Base-by-base conservation (phyloP, 306 rosid genomes). In the Malus sylvestris region DNA sequence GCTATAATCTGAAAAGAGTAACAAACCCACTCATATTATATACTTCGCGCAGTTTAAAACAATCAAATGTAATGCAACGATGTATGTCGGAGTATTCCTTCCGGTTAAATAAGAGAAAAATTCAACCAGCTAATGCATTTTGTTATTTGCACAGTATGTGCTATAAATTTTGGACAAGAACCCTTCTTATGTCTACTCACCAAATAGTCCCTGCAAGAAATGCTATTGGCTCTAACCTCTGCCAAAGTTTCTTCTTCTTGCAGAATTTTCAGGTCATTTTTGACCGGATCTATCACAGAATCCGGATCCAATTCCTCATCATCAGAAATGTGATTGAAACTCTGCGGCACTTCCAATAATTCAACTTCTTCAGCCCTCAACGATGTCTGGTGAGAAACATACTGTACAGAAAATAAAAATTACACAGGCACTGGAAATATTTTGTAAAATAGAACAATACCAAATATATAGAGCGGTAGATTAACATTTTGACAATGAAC, bases 1-100 rank as follows among this genome's bases (percentile, higher is more conserved):
- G 86, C 96, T 65, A 95, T 87, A 78, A 95, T 82, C 98, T 95
- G 96, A 84, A 83, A 58, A 79, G 79, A 82, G 69, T 62, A 38
- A 38, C 42, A 38, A 38, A 38, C 42, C 9, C 7, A 38, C 42
- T 38, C 42, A 38, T 38, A 38, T 38, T 38, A 9, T 38, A 38
- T 38, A 49, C 55, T 49, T 16, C 8, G 1, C 8, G 6, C 20
- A 13, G 52, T 4, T n/a, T 52, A 55, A 57, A n/a, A 72, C 53
- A 42, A 11, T 55, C 49, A 57, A 33, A 57, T 33, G 6, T 25
- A 57, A 16, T 3, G 52, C 64, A 20, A 71, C 2, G 16, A 15
- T 15, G 53, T 16, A 49, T 15, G 53, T 49, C 20, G 7, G 53
- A 49, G 55, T 49, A 20, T 15, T 49, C 55, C 19, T 15, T 15